These are phyloP conservation scores for Vitis rupestris DNA, from an alignment of 164 flowering plant species.

Conservation along the genomic window DNA sequence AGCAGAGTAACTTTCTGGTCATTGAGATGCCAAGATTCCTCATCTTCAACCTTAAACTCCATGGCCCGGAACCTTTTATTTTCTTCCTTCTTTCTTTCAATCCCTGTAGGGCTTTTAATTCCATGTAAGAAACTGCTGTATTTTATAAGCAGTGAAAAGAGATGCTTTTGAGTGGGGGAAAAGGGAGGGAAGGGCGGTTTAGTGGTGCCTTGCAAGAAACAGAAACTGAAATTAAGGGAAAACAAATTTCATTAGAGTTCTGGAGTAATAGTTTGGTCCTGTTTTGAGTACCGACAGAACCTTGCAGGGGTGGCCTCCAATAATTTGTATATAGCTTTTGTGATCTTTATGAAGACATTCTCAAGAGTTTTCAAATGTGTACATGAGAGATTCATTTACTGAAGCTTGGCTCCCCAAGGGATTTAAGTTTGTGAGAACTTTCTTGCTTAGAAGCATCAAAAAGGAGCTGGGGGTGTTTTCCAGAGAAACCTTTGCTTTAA, in stretches of 20 bases:
- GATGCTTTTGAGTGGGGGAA: slow-evolving; percentile 19
- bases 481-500: background rate
- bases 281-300: too few species aligned
- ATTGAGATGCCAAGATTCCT: slow-evolving; percentile 5
- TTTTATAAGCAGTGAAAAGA: slow-evolving; percentile 1
- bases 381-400: too few species aligned
- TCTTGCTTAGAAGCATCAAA: slow-evolving; percentile 6
- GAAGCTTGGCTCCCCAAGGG: background rate
- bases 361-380: background rate
- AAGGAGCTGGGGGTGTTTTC: too few species aligned
- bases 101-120: background rate
- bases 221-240: slow-evolving; percentile 11
- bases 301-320: too few species aligned
- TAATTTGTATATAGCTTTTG: background rate
- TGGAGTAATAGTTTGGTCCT: background rate
- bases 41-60: slow-evolving; percentile 42
- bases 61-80: slow-evolving; percentile 7
- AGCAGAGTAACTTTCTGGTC: slow-evolving; percentile 39
- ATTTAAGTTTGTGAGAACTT: background rate
- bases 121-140: too few species aligned
- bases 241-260: slow-evolving; percentile 1
- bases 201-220: slow-evolving; percentile 52
- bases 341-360: background rate
- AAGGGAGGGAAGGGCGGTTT: slow-evolving; percentile 26
- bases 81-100: background rate